Percentiles rank a stretch among this genome's conserved stretches.
These are phyloP conservation scores for Aspergillus hortae DNA, from an alignment of 2,329 filamentous ascomycete species.

Conservation along the genomic window DNA sequence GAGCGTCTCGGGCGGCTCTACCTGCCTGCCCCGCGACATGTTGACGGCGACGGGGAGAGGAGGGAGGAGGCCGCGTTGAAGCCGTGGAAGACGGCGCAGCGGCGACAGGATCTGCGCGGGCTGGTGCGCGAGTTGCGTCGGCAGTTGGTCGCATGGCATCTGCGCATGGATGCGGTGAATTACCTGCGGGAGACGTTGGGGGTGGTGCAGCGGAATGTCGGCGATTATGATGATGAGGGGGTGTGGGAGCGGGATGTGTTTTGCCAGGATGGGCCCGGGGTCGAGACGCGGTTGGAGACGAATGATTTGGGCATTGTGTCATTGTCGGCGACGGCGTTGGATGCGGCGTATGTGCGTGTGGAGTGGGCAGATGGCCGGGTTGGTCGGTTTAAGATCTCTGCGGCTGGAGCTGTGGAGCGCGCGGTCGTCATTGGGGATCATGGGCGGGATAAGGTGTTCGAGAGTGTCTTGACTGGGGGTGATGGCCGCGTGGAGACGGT, in stretches of 20 bases:
- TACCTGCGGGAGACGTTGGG: conserved; percentile 33
- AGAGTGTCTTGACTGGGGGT: conserved; percentile 32
- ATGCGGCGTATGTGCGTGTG: conserved; percentile 41
- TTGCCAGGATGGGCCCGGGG: conserved; percentile 7
- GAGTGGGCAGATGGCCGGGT: conserved; percentile 45
- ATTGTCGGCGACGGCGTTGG: conserved; percentile 33
- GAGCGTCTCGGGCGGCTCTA: conserved; percentile 33
- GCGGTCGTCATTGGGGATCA: conserved; percentile 41
- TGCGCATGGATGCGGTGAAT: conserved; percentile 35
- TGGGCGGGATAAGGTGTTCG: conserved; percentile 36
- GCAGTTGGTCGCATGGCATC: conserved; percentile 42
- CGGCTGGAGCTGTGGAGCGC: conserved; percentile 38
- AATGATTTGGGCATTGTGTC: conserved; percentile 33
- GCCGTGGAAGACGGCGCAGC: conserved; percentile 14
- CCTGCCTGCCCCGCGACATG: conserved; percentile 19
- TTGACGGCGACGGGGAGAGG: conserved; percentile 12
- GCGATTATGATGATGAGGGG: conserved; percentile 15
- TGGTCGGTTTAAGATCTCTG: conserved; percentile 41
- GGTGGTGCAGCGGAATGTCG: conserved; percentile 9
- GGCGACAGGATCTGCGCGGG: conserved; percentile 34
- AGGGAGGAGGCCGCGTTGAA: conserved; percentile 14
- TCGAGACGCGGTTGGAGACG: conserved; percentile 8
- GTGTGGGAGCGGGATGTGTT: conserved; percentile 14
- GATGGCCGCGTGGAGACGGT: conserved; percentile 34
- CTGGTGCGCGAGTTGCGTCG: conserved; percentile 39